Conservation (phyloP, 768 basidiomycete species). For the Trametes meyenii region DNA sequence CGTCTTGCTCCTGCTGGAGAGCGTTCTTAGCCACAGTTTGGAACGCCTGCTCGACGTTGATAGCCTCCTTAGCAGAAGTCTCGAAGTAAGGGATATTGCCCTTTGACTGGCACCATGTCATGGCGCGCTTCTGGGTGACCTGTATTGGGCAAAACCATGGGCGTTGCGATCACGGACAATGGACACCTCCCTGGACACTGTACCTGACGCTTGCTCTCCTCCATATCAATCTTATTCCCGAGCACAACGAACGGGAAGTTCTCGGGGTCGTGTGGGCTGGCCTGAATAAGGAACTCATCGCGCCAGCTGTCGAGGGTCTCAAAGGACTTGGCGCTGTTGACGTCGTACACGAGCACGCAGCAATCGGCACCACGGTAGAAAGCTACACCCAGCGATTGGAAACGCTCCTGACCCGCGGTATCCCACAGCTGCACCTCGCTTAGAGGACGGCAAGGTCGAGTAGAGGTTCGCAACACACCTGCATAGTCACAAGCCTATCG, state of each 20-base stretch:
- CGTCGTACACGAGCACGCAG: constrained; percentile 98
- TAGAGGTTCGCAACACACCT: constrained; percentile 59
- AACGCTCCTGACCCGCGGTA: constrained; percentile 98
- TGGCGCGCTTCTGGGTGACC: constrained; percentile 99
- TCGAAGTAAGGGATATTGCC: constrained; percentile 99
- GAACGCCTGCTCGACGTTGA: constrained; percentile 99
- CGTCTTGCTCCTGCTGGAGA: constrained; percentile 94
- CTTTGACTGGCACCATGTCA: constrained; percentile 99
- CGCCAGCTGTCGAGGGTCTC: constrained; percentile 99
- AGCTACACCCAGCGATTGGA: constrained; percentile 98
- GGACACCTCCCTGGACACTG: constrained; percentile 23
- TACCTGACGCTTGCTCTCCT: constrained; percentile 97
- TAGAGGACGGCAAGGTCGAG: neutral
- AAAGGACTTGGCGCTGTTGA: constrained; percentile 97
- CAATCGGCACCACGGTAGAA: constrained; percentile 99
- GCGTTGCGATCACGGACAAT: neutral
- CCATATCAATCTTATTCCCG: constrained; percentile 99
- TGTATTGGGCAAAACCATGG: constrained; percentile 34
- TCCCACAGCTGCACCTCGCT: constrained; percentile 83
- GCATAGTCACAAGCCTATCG: constrained; percentile 98
- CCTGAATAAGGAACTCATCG: constrained; percentile 98
- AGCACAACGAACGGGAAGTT: constrained; percentile 99
- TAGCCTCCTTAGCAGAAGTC: constrained; percentile 99
- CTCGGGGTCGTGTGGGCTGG: constrained; percentile 97
- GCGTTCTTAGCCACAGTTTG: constrained; percentile 99